A percentile compares a stretch with the other conserved stretches of the same genome.
These are phyloP conservation scores for Aspergillus incahuasiensis DNA, from an alignment of 495 filamentous ascomycete genomes.

Conservation along the genomic window DNA sequence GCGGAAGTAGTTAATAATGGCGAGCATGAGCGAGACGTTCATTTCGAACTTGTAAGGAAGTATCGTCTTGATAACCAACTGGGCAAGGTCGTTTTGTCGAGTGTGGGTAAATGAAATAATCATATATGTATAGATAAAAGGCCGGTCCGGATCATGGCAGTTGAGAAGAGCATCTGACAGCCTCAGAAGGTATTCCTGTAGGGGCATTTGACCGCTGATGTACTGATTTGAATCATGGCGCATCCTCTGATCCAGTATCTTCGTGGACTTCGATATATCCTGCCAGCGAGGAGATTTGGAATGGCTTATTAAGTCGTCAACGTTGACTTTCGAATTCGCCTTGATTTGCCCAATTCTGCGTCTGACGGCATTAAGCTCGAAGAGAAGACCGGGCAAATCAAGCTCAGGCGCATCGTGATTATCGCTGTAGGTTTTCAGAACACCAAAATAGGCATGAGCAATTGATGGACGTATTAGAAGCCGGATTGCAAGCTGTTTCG, in stretches of 20 bases:
- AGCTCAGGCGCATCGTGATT: constrained; percentile 27
- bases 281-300: constrained; percentile 12
- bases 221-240: constrained; percentile 29
- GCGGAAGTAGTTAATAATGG: constrained; percentile 35
- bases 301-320: constrained; percentile 28
- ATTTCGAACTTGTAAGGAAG: constrained; percentile 38
- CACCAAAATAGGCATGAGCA: constrained; percentile 37
- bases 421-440: constrained; percentile 30
- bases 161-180: constrained; percentile 32
- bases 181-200: constrained; percentile 35
- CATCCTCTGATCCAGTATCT: constrained; percentile 28
- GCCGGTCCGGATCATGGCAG: constrained; percentile 36
- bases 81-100: constrained; percentile 39
- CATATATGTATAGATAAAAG: constrained; percentile 28
- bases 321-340: constrained; percentile 14
- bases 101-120: constrained; percentile 36
- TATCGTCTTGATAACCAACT: constrained; percentile 35
- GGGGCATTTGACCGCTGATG: constrained; percentile 27
- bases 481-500: constrained; percentile 42
- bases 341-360: constrained; percentile 29
- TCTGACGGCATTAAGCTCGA: constrained; percentile 30
- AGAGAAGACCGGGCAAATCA: constrained; percentile 29
- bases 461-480: constrained; percentile 37
- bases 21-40: constrained; percentile 32
- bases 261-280: constrained; percentile 3